A percentile compares a stretch with the other conserved stretches of the same genome.
Evolutionary conservation across 2,329 filamentous ascomycete species (phyloP).

Genomic region (Zopfia rhizophila): DNA sequence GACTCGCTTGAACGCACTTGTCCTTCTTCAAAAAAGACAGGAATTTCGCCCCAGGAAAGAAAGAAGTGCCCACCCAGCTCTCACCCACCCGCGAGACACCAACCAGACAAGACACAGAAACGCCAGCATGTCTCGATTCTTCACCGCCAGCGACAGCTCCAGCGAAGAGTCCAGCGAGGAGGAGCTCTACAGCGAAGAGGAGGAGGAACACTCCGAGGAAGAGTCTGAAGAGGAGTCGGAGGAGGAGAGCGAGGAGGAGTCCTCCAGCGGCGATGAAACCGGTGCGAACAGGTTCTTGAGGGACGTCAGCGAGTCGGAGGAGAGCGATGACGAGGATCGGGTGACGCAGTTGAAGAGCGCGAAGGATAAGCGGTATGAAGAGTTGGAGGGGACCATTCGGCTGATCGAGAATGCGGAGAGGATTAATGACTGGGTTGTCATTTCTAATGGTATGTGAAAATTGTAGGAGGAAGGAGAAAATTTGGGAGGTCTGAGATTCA

Average conservation of each 20-base stretch:
- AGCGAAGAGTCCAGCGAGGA: slow-evolving; percentile 94
- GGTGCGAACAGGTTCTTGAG: slow-evolving; percentile 88
- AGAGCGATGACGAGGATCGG: slow-evolving; percentile 85
- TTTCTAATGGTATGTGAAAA: slow-evolving; percentile 77
- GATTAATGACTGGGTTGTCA: slow-evolving; percentile 97
- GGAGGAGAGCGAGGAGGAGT: slow-evolving; percentile 68
- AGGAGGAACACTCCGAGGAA: slow-evolving; percentile 62
- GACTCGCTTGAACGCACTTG: slow-evolving; percentile 14
- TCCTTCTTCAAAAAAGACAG: background rate
- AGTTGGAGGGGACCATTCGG: slow-evolving; percentile 88
- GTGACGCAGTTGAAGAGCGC: slow-evolving; percentile 93
- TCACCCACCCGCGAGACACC: slow-evolving; percentile 29
- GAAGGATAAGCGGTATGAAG: slow-evolving; percentile 96
- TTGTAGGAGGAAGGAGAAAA: background rate
- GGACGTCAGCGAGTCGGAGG: slow-evolving; percentile 79
- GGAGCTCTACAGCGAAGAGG: slow-evolving; percentile 88
- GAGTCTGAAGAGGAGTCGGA: slow-evolving; percentile 65
- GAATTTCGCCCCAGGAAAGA: slow-evolving; percentile 4
- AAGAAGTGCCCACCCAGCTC: background rate
- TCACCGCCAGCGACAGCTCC: slow-evolving; percentile 95
- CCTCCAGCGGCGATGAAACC: slow-evolving; percentile 67
- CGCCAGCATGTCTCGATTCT: slow-evolving; percentile 82
- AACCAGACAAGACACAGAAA: slow-evolving; percentile 35
- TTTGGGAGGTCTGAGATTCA: background rate
- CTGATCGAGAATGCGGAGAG: slow-evolving; percentile 96